Conservation (phyloP, 2,329 filamentous ascomycete genomes). For the Colletotrichum falcatum region DNA sequence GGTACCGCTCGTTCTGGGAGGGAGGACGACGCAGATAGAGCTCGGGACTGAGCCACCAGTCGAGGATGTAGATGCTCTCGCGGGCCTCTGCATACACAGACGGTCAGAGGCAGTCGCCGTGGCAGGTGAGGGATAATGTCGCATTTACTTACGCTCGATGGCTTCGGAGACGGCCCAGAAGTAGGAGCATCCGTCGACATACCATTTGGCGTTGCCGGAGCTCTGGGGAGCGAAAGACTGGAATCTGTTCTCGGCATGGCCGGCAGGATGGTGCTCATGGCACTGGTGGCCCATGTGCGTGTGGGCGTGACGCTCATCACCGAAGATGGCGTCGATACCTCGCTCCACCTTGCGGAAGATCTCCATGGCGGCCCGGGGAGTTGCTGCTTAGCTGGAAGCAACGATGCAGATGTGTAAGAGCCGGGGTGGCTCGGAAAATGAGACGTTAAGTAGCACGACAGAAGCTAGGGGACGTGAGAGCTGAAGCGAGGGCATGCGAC, state of each 20-base stretch:
- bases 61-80: constrained; percentile 85
- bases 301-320: constrained; percentile 59
- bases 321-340: constrained; percentile 55
- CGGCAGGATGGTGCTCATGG: constrained; percentile 55
- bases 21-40: constrained; percentile 88
- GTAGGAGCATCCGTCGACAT: constrained; percentile 85
- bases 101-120: constrained; percentile 20
- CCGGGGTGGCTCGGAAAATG: background rate
- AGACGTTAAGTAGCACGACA: background rate
- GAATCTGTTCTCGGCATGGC: constrained; percentile 65
- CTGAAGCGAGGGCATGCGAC: background rate
- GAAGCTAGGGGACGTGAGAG: background rate
- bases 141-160: constrained; percentile 66
- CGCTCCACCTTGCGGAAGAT: constrained; percentile 60
- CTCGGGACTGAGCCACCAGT: constrained; percentile 93
- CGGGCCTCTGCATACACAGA: constrained; percentile 65
- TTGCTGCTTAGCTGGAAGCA: background rate
- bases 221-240: constrained; percentile 80
- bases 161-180: constrained; percentile 88
- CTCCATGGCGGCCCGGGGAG: constrained; percentile 49
- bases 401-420: background rate
- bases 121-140: background rate
- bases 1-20: constrained; percentile 83
- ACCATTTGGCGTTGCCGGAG: constrained; percentile 85
- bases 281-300: constrained; percentile 56